phyloP scores from a whole-genome alignment of 257 asterid genomes.

The Solanum tarijense region DNA sequence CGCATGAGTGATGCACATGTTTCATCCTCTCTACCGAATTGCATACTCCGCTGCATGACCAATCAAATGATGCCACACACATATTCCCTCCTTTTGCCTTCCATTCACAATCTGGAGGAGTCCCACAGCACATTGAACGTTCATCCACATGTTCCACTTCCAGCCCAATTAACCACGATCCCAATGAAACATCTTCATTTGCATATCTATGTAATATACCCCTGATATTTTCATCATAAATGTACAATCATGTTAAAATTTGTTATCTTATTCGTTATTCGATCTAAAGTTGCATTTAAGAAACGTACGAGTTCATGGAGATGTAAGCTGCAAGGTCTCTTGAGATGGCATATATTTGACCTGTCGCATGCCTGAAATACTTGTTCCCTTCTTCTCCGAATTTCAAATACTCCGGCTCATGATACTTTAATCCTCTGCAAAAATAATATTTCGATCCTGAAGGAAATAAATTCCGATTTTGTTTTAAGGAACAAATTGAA shows the following conservation, averaged over 20 bases:
- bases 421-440: constrained; percentile 54
- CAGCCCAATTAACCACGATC: constrained; percentile 74
- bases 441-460: not conserved
- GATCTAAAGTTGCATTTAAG: not conserved
- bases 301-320: constrained; percentile 55
- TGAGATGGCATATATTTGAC: not conserved
- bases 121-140: constrained; percentile 67
- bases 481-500: not conserved
- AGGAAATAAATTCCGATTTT: not conserved
- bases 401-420: constrained; percentile 85
- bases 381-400: constrained; percentile 26
- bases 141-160: constrained; percentile 78
- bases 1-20: constrained; percentile 49
- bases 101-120: constrained; percentile 66
- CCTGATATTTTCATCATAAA: constrained; percentile 11
- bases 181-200: constrained; percentile 69
- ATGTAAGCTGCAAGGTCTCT: constrained; percentile 37
- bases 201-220: constrained; percentile 58
- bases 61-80: constrained; percentile 75
- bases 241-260: not conserved
- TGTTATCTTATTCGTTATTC: not conserved
- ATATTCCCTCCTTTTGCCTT: constrained; percentile 39
- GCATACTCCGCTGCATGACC: constrained; percentile 84
- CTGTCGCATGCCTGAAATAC: not conserved
- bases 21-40: constrained; percentile 65